Base-by-base conservation (phyloP, 163 green algal species). In the Chlorella variabilis region DNA sequence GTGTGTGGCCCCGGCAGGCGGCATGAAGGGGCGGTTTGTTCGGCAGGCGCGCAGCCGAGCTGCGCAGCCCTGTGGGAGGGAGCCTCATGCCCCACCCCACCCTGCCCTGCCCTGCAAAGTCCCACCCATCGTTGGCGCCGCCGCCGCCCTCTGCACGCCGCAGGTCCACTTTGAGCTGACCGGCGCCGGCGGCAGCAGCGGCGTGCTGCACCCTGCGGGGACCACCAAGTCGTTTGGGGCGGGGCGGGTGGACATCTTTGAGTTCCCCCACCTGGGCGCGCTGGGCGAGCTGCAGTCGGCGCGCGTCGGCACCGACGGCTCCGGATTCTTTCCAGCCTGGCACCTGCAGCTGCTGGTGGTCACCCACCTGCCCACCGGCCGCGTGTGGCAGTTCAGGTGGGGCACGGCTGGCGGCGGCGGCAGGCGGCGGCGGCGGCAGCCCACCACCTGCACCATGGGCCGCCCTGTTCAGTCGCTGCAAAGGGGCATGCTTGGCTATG, bases 101-200 rank as follows among this genome's bases (percentile, higher is more conserved):
- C 45, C 15, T 15, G 11, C 45, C 45, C 45, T 54, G 15, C 45
- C 45, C 15, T 54, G n/a, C n/a, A n/a, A n/a, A n/a, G 54, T 29
- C 54, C 54, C 54, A 25, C 15, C 54, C 54, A 9, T 4, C 23
- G 15, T 62, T 25, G 18, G 4, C 54, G 15, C 59, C 59, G 4
- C 59, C 59, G 4, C 59, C 7, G 20, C 17, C 36, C 17, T 39
- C 1, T 17, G 39, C 1, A 51, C 29, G 5, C 6, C 23, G 59
- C 83, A 82, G 29, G 87, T 94, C 2, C 91, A 88, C 58, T 93
- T 94, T 75, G 90, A 94, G 82, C 82, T 94, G 39, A 84, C 92
- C 7, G 91, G 91, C 20, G 83, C 88, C 48, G 75, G 88, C 62
- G 89, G 88, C 51, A 88, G 83, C 3, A 92, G 90, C 71, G 90